Conservation (phyloP, 805 yeast genomes). For the Lachancea cidri region DNA sequence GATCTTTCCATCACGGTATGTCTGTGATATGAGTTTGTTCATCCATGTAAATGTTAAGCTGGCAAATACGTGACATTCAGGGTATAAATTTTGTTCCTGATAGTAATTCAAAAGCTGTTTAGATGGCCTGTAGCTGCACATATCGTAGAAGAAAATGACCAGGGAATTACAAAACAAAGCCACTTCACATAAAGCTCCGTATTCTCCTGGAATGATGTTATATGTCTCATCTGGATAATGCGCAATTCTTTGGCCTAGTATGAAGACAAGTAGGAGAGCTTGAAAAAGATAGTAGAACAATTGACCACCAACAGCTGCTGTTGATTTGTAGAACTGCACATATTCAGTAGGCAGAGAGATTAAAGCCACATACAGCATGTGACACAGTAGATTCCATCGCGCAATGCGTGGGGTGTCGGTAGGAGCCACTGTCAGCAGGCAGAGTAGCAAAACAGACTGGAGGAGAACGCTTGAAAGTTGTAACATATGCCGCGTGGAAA, state of each 20-base stretch:
- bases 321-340: constrained; percentile 26
- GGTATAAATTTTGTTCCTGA: constrained; percentile 29
- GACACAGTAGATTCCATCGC: constrained; percentile 11
- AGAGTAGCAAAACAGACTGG: constrained; percentile 13
- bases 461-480: constrained; percentile 22
- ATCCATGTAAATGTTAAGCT: constrained; percentile 44
- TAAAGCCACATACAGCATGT: constrained; percentile 16
- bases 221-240: constrained; percentile 17
- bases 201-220: constrained; percentile 18
- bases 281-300: constrained; percentile 26
- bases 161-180: constrained; percentile 30
- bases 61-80: constrained; percentile 30
- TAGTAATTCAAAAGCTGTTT: constrained; percentile 34
- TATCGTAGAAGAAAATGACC: constrained; percentile 37
- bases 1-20: constrained; percentile 37
- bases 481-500: constrained; percentile 16
- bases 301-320: constrained; percentile 27
- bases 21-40: constrained; percentile 39
- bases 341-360: constrained; percentile 28
- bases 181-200: constrained; percentile 23
- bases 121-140: constrained; percentile 36
- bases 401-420: constrained; percentile 11
- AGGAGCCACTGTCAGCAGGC: constrained; percentile 11
- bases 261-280: constrained; percentile 15
- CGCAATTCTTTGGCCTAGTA: constrained; percentile 22